Conservation (phyloP, 2,329 filamentous ascomycete species). For the Ascosphaera pollenicola region DNA sequence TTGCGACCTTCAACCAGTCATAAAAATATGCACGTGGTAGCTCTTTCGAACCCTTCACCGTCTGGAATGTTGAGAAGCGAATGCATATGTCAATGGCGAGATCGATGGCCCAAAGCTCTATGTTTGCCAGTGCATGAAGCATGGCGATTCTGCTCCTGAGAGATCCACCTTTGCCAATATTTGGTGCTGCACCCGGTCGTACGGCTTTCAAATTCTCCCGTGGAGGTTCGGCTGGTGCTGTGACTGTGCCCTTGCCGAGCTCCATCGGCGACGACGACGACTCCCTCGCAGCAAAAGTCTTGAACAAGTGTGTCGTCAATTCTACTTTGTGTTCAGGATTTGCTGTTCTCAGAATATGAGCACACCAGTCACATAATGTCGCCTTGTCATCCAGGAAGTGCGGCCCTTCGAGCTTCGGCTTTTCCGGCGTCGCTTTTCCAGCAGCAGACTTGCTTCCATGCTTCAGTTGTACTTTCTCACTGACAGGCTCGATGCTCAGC, state of each 20-base stretch:
- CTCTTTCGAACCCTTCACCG: constrained; percentile 9
- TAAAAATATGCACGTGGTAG: constrained; percentile 25
- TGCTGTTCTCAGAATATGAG: constrained; percentile 23
- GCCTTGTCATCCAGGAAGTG: constrained; percentile 19
- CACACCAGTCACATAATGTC: constrained; percentile 26
- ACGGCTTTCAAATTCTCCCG: constrained; percentile 19
- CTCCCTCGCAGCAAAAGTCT: constrained; percentile 19
- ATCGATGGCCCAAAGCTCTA: constrained; percentile 27
- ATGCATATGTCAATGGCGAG: constrained; percentile 26
- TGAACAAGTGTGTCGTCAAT: constrained; percentile 22
- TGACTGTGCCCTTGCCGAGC: constrained; percentile 17
- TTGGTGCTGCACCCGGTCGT: constrained; percentile 20
- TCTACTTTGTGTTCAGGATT: constrained; percentile 27
- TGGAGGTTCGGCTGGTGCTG: constrained; percentile 19
- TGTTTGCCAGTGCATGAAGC: constrained; percentile 26
- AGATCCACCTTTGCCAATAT: constrained; percentile 19
- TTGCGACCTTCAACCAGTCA: constrained; percentile 27
- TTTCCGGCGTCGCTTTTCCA: constrained; percentile 3
- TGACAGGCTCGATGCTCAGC: constrained; percentile 19
- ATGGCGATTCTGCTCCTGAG: constrained; percentile 24
- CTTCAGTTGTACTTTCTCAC: constrained; percentile 25
- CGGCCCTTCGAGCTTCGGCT: constrained; percentile 3
- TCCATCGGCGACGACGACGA: constrained; percentile 18
- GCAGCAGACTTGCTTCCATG: constrained; percentile 9
- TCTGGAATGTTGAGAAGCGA: constrained; percentile 23